Percentiles rank a stretch among this genome's conserved stretches.
phyloP scores from a whole-genome alignment of 768 basidiomycete genomes.

The Russula dissimulans region DNA sequence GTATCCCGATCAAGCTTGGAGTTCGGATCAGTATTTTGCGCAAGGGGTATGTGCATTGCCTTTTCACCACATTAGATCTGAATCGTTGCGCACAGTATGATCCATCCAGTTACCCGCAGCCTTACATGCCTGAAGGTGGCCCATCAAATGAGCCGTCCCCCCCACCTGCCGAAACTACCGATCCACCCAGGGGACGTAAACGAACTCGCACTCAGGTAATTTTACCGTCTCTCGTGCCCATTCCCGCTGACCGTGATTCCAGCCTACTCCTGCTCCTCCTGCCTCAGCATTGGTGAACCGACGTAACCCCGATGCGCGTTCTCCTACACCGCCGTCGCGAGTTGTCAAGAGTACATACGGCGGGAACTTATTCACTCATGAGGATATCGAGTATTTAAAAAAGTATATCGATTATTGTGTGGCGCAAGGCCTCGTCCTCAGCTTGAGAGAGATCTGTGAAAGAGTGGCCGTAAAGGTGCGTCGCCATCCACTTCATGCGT shows the following conservation, averaged over 20 bases:
- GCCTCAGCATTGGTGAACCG: slow-evolving; percentile 59
- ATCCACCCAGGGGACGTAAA: slow-evolving; percentile 57
- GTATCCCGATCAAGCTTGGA: slow-evolving; percentile 46
- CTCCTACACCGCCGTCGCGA: slow-evolving; percentile 74
- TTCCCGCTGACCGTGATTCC: slow-evolving; percentile 9
- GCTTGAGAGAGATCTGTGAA: slow-evolving; percentile 80
- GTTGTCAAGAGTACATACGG: slow-evolving; percentile 87
- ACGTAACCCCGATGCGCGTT: slow-evolving; percentile 58
- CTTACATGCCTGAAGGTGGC: slow-evolving; percentile 46
- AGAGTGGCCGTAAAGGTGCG: slow-evolving; percentile 72
- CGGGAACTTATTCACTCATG: slow-evolving; percentile 78
- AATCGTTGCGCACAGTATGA: slow-evolving; percentile 36
- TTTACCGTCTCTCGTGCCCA: not conserved
- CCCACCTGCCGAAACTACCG: slow-evolving; percentile 14
- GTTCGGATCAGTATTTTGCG: slow-evolving; percentile 47
- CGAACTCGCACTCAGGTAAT: slow-evolving; percentile 50
- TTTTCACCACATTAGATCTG: not conserved
- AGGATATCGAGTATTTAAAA: slow-evolving; percentile 76
- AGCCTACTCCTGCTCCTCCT: slow-evolving; percentile 57
- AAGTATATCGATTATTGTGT: slow-evolving; percentile 88
- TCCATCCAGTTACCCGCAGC: slow-evolving; percentile 44
- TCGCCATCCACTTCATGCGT: not conserved
- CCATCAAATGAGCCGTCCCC: slow-evolving; percentile 34
- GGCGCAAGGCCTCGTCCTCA: slow-evolving; percentile 75
- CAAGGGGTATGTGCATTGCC: slow-evolving; percentile 35